Conservation (phyloP, 2,329 filamentous ascomycete species). For the Aspergillus eucalypticola region DNA sequence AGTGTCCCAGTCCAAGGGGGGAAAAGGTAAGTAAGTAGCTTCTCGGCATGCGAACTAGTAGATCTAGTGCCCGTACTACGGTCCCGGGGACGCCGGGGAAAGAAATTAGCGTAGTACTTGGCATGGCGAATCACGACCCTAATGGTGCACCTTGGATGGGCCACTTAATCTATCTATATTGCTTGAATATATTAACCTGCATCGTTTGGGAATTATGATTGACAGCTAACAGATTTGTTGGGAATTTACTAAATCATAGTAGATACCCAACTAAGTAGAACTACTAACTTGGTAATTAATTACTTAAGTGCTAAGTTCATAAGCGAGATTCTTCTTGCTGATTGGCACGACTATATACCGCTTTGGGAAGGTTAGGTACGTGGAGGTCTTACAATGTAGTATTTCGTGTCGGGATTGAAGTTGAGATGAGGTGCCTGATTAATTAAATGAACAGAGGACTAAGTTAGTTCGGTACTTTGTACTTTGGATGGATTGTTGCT, state of each 20-base stretch:
- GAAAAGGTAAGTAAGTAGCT: too few species aligned
- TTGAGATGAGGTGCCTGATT: too few species aligned
- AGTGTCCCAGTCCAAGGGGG: neutral
- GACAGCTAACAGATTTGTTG: conserved; percentile 1
- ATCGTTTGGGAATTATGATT: conserved; percentile 6
- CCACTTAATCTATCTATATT: conserved; percentile 5
- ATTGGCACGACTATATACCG: conserved; percentile 8
- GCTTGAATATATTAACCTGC: conserved; percentile 2
- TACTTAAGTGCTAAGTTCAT: neutral
- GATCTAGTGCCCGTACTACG: conserved; percentile 16
- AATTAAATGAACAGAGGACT: too few species aligned
- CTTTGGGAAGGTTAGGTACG: neutral
- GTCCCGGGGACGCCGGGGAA: conserved; percentile 9
- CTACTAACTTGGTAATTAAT: neutral
- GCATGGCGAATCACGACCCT: neutral
- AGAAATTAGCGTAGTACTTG: conserved; percentile 6
- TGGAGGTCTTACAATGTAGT: too few species aligned
- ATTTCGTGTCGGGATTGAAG: too few species aligned
- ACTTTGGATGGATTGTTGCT: too few species aligned
- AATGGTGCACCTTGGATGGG: neutral
- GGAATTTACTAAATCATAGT: neutral
- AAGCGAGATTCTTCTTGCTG: neutral
- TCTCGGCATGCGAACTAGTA: conserved; percentile 7
- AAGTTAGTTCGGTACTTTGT: too few species aligned
- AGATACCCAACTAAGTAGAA: too few species aligned